Percentiles rank a stretch among this genome's conserved stretches.
These are phyloP conservation scores for Achaetomiella virescens DNA, from an alignment of 495 filamentous ascomycete genomes.

Conservation along the genomic window DNA sequence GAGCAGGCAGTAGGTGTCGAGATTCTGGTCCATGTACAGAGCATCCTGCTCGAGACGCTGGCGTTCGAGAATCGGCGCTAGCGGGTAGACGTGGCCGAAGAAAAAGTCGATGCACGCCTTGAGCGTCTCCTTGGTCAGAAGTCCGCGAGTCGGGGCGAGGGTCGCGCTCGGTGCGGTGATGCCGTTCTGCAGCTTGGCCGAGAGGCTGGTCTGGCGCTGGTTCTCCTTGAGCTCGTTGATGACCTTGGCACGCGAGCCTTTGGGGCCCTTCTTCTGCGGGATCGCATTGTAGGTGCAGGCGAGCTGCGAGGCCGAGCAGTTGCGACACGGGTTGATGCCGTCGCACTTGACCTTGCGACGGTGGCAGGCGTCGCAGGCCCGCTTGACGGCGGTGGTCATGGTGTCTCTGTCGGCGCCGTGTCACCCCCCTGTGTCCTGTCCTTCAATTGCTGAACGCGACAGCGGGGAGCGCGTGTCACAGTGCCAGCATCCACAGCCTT, in stretches of 20 bases:
- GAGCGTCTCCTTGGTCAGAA: slow-evolving; percentile 56
- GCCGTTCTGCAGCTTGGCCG: slow-evolving; percentile 44
- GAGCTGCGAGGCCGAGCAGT: slow-evolving; percentile 61
- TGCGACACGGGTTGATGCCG: slow-evolving; percentile 63
- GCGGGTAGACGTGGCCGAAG: slow-evolving; percentile 77
- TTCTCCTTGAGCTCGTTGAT: slow-evolving; percentile 69
- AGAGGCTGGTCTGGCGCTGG: slow-evolving; percentile 54
- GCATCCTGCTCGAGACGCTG: slow-evolving; percentile 59
- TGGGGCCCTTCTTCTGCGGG: slow-evolving; percentile 80
- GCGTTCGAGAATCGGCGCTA: slow-evolving; percentile 72
- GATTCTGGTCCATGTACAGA: slow-evolving; percentile 56
- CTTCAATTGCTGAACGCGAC: slow-evolving; percentile 19
- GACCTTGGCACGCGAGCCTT: slow-evolving; percentile 74
- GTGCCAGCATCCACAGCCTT: slow-evolving; percentile 24
- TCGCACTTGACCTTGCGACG: slow-evolving; percentile 78
- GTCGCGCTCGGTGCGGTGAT: slow-evolving; percentile 40
- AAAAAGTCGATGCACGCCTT: slow-evolving; percentile 73
- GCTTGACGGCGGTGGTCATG: slow-evolving; percentile 54
- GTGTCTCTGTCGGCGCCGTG: slow-evolving; percentile 9
- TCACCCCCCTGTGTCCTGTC: slow-evolving; percentile 3
- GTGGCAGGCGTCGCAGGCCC: slow-evolving; percentile 78
- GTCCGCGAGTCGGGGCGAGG: slow-evolving; percentile 45
- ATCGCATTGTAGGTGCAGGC: slow-evolving; percentile 77
- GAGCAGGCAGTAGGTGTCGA: slow-evolving; percentile 73
- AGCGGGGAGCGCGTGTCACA: slow-evolving; percentile 19